These are phyloP conservation scores for Harrya chromipes DNA, from an alignment of 768 basidiomycete species.

Conservation along the genomic window DNA sequence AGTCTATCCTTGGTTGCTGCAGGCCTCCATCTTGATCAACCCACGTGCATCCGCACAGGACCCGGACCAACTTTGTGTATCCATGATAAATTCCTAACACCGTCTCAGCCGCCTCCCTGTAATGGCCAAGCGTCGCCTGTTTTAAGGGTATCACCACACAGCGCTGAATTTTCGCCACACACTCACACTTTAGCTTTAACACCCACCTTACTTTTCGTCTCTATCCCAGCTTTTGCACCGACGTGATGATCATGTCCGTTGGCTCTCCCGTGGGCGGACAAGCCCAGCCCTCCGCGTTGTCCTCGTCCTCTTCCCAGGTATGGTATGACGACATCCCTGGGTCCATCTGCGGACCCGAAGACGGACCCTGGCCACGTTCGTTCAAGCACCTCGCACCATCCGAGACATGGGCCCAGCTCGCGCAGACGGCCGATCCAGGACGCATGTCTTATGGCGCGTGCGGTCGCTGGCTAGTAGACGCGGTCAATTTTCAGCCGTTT, in stretches of 20 bases:
- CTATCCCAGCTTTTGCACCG: too few relatives aligned
- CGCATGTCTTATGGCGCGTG: conserved; percentile 36
- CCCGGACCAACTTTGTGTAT: conserved; percentile 16
- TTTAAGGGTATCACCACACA: conserved; percentile 21
- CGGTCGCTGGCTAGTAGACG: conserved; percentile 48
- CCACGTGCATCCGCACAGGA: conserved; percentile 30
- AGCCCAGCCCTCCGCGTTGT: conserved; percentile 4
- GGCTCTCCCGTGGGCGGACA: conserved; percentile 13
- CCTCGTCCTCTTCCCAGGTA: conserved; percentile 35
- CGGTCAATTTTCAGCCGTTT: conserved; percentile 67
- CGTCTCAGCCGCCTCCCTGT: conserved; percentile 12
- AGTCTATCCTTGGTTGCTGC: conserved; percentile 12
- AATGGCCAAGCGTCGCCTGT: conserved; percentile 30
- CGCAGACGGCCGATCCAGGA: conserved; percentile 50
- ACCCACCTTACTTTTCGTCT: not conserved
- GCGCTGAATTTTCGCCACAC: conserved; percentile 6
- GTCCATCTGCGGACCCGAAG: conserved; percentile 58
- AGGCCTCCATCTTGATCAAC: conserved; percentile 2
- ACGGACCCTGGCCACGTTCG: conserved; percentile 62
- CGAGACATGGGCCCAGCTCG: conserved; percentile 54
- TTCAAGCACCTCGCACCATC: conserved; percentile 49
- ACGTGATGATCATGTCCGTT: conserved; percentile 19
- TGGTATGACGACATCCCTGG: conserved; percentile 62
- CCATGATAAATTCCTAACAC: conserved; percentile 19
- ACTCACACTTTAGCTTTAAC: not conserved